Evolutionary conservation across 305 asterid species (phyloP).

Genomic region (Coffea humblotiana): DNA sequence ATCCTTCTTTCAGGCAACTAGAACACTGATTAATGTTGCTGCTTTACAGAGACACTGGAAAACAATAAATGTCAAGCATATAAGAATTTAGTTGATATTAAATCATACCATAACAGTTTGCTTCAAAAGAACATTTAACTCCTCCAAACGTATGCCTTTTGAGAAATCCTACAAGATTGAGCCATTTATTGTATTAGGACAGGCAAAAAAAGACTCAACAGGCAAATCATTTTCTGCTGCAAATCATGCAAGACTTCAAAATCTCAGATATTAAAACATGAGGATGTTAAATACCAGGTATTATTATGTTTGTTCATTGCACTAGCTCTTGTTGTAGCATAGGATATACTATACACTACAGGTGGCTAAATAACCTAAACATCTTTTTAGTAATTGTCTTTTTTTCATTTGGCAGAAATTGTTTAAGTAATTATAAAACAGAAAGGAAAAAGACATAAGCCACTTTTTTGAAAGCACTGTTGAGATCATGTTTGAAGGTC

Average conservation of each 20-base stretch:
- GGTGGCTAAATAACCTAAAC: not conserved
- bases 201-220: not conserved
- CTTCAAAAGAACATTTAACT: conserved; percentile 75
- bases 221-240: not conserved
- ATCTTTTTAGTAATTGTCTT: not conserved
- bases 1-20: not conserved
- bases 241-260: not conserved
- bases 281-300: not conserved
- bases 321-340: not conserved
- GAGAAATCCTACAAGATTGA: conserved; percentile 77
- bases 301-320: not conserved
- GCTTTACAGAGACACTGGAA: conserved; percentile 5
- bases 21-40: not conserved
- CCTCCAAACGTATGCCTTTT: conserved; percentile 84
- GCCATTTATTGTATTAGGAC: conserved; percentile 10
- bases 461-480: not conserved
- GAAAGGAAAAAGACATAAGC: not conserved
- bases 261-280: not conserved
- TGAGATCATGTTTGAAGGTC: not conserved
- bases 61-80: not conserved
- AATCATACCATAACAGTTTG: conserved; percentile 87
- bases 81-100: conserved; percentile 6
- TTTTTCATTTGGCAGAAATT: not conserved
- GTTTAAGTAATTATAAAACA: not conserved
- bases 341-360: not conserved